phyloP scores from a whole-genome alignment of 768 basidiomycete species.

The Boletus sp. region DNA sequence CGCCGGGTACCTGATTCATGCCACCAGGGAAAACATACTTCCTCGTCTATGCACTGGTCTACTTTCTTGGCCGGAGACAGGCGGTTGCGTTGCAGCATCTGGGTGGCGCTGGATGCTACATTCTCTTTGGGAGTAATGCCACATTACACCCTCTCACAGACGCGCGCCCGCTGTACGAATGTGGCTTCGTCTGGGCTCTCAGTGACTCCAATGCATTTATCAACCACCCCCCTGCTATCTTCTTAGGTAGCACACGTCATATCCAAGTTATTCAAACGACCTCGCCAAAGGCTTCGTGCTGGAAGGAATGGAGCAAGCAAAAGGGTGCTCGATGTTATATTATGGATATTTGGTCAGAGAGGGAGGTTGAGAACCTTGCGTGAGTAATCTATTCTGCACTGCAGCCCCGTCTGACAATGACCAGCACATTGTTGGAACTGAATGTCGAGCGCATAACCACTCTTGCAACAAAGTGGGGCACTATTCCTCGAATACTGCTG shows the following conservation, averaged over 20 bases:
- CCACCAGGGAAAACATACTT: background rate
- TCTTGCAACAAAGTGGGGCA: background rate
- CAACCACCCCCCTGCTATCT: background rate
- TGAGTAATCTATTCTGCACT: background rate
- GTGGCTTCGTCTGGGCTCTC: background rate
- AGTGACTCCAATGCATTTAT: background rate
- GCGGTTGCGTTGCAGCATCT: background rate
- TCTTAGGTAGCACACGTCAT: accelerated
- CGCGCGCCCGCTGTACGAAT: accelerated
- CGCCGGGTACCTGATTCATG: too few relatives aligned
- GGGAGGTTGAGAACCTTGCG: background rate
- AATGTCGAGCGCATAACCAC: background rate
- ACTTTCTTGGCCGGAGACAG: background rate
- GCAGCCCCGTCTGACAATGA: background rate
- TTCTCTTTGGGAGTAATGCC: background rate
- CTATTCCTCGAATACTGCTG: background rate
- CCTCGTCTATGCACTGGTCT: background rate
- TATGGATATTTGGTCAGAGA: background rate
- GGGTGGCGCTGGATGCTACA: background rate
- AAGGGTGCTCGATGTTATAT: background rate
- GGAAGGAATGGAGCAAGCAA: background rate
- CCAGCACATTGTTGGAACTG: background rate
- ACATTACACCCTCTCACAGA: accelerated
- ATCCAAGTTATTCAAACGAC: background rate
- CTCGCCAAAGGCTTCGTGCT: background rate